phyloP scores from a whole-genome alignment of 805 yeast genomes.

The Clavispora santaluciae region DNA sequence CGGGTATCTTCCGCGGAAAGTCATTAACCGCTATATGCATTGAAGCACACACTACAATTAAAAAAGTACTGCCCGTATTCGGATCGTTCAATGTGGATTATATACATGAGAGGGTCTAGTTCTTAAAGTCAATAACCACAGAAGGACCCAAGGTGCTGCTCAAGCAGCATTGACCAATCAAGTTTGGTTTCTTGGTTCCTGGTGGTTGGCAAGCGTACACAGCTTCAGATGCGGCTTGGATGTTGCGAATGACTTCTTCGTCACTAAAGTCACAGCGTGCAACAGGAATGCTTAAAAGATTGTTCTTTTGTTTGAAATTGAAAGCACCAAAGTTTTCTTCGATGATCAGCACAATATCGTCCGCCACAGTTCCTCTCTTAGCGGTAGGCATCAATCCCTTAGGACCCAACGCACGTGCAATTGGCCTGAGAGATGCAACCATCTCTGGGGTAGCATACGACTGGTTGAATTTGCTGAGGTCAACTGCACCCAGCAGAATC shows the following conservation, averaged over 20 bases:
- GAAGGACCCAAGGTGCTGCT: constrained; percentile 78
- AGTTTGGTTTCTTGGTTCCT: constrained; percentile 61
- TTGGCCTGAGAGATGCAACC: constrained; percentile 51
- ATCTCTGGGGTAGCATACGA: constrained; percentile 85
- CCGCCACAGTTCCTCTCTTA: constrained; percentile 80
- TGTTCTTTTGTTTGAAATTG: constrained; percentile 72
- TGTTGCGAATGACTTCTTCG: constrained; percentile 65
- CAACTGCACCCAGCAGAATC: constrained; percentile 48
- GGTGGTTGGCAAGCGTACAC: constrained; percentile 51
- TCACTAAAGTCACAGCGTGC: constrained; percentile 79
- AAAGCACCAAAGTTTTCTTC: constrained; percentile 57
- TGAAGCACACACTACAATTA: no score
- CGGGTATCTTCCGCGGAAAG: no score
- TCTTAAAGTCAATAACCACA: constrained; percentile 49
- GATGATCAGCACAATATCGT: constrained; percentile 55
- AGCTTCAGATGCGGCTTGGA: constrained; percentile 61
- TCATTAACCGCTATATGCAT: no score
- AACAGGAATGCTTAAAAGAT: constrained; percentile 59
- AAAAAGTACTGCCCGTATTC: background rate
- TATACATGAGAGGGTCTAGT: constrained; percentile 11
- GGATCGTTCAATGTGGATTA: no score
- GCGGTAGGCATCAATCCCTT: constrained; percentile 82
- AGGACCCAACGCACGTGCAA: constrained; percentile 85
- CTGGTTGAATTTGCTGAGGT: constrained; percentile 56
- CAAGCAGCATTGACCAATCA: constrained; percentile 64